Base-by-base conservation (phyloP, 1,139 yeast species). In the Kurtzmaniella quercitrusa region DNA sequence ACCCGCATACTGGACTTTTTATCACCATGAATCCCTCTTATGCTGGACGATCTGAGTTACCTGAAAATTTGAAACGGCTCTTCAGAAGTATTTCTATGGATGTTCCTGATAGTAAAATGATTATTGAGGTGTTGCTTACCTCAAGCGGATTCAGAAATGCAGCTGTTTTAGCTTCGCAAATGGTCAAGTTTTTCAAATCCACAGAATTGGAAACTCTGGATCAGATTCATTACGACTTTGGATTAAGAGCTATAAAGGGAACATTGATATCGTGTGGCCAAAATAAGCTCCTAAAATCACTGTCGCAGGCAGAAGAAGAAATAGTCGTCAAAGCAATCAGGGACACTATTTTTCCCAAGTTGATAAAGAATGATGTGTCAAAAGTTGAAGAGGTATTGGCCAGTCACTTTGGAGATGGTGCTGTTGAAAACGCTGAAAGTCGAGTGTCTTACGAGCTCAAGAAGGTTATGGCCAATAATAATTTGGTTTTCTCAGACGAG, bases 11-110 rank as follows among this genome's bases (percentile, higher is more conserved):
- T 0, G 96, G 95, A 0, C 68, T 93, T 0, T 91, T 91, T 58
- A 81, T 91, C 2, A 93, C 98, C 0, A 85, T 90, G 87, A 93
- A 93, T 58, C 98, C 97, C 1, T 85, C 79, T 1, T 93, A 93
- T 59, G 82, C 81, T 19, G 98, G 97, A 0, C 75, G 98, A 60
- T 77, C 86, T 14, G 75, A 75, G 27, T 66, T 93, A 11, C 98
- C 98, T 0, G 96, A 91, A 46, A 93, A 91, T 57, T 66, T 93
- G 62, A 86, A 85, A 58, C 85, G 81, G 55, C 72, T 85, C 34
- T 93, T 91, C 64, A 68, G 95, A 47, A 79, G 83, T 23, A 82
- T 88, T 53, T 77, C 91, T 0, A 83, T 93, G 85, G 73, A 76
- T 10, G 67, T 66, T 23, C 95, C 98, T 0, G 96, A 93, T 53